A percentile compares a stretch with the other conserved stretches of the same genome.
phyloP scores from a whole-genome alignment of 176 grass and related monocot genomes.

The Calamus simplicifolius region DNA sequence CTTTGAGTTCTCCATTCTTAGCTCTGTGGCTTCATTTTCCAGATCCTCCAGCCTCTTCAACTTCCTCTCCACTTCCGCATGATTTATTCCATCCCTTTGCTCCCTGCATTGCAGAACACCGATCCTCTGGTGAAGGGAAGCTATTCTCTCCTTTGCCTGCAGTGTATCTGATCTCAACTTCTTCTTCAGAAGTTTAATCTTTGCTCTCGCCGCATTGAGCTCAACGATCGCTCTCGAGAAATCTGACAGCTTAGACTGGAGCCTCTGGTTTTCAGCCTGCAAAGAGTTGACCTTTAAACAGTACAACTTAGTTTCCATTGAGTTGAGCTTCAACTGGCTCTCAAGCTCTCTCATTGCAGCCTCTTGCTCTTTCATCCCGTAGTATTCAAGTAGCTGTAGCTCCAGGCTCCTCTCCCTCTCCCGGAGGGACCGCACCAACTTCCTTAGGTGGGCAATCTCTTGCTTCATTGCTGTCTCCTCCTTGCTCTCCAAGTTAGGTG shows the following conservation, averaged over 20 bases:
- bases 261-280: conserved; percentile 63
- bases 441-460: conserved; percentile 61
- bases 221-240: conserved; percentile 34
- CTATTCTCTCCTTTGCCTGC: conserved; percentile 43
- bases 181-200: conserved; percentile 54
- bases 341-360: conserved; percentile 60
- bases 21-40: conserved; percentile 43
- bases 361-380: conserved; percentile 67
- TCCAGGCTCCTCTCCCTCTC: conserved; percentile 76
- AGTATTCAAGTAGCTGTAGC: conserved; percentile 51
- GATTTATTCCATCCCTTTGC: conserved; percentile 17
- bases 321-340: conserved; percentile 77
- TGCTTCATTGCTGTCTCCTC: conserved; percentile 40
- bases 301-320: conserved; percentile 68
- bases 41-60: conserved; percentile 45
- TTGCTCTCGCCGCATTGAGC: conserved; percentile 46
- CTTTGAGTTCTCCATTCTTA: conserved; percentile 45
- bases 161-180: conserved; percentile 42
- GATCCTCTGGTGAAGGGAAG: conserved; percentile 35
- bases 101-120: conserved; percentile 31
- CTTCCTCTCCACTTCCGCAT: conserved; percentile 33
- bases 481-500: conserved; percentile 12
- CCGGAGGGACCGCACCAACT: conserved; percentile 65
- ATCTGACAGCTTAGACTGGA: conserved; percentile 45
- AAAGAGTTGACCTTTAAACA: conserved; percentile 65